These are phyloP conservation scores for Hortiboletus campestris DNA, from an alignment of 768 basidiomycete genomes.

Conservation along the genomic window DNA sequence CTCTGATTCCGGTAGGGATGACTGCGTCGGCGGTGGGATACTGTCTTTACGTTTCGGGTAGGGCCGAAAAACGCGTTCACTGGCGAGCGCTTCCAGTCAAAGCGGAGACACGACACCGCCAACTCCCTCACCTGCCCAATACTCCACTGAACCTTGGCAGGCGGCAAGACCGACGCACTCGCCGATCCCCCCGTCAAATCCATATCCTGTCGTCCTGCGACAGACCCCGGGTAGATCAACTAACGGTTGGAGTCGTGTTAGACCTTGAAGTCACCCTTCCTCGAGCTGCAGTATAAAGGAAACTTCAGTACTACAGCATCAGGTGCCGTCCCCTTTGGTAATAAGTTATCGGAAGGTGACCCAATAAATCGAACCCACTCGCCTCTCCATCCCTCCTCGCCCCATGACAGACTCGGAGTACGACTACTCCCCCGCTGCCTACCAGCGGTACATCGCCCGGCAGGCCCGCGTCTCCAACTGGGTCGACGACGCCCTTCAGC, in stretches of 20 bases:
- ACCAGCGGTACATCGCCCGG: conserved; percentile 45
- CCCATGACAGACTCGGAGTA: conserved; percentile 51
- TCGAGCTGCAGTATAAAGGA: too few species aligned
- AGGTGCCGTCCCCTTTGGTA: too few species aligned
- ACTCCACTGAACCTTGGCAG: conserved; percentile 56
- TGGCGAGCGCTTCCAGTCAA: conserved; percentile 77
- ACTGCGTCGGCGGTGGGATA: too few species aligned
- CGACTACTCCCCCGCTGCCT: conserved; percentile 58
- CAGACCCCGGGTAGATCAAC: too few species aligned
- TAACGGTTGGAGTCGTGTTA: too few species aligned
- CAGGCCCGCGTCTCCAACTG: conserved; percentile 49
- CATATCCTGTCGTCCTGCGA: conserved; percentile 69
- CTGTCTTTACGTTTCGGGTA: conserved; percentile 36
- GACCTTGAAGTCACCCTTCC: too few species aligned
- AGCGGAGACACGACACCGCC: conserved; percentile 67
- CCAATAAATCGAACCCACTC: conserved; percentile 13
- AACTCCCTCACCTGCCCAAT: conserved; percentile 70
- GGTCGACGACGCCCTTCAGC: conserved; percentile 42
- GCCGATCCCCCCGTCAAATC: conserved; percentile 34
- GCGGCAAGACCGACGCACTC: conserved; percentile 6
- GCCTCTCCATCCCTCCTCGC: conserved; percentile 5
- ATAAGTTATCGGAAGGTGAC: not conserved
- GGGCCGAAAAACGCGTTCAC: conserved; percentile 56
- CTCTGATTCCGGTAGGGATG: conserved; percentile 13
- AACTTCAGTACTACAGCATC: too few species aligned